Evolutionary conservation across 202 grass and related monocot genomes (phyloP), one percentile per base, ranked within the genome.

Genomic region (Zoysia matrella): DNA sequence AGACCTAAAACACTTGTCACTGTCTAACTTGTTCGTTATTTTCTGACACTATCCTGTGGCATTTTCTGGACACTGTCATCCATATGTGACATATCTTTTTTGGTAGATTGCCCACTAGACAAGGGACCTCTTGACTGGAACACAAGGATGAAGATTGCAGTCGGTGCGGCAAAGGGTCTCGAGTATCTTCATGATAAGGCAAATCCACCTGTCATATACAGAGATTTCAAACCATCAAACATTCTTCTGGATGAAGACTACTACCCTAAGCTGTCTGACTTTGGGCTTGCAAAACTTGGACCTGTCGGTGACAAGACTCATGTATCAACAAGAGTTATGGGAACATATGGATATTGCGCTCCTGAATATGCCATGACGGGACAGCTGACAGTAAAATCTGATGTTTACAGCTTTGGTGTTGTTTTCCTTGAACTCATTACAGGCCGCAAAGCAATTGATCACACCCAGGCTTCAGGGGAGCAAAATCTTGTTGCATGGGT

Each of bases 361-460:
- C 95, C 95, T 83, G 95, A 98, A 83, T 98, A 98, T 83, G 95
- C 95, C 73, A 98, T 98, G 95, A 98, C 95, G 14, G 95, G 95
- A 55, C 95, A 98, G 75, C 75, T 98, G 60, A 98, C 95, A 3
- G 83, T 95, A 47, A 98, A 98, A 82, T 98, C 95, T 63, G 95
- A 98, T 76, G 95, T 98, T 81, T 98, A 98, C 77, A 98, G 95
- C 92, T 98, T 98, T 62, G 95, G 95, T 41, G 95, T 98, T 74
- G 95, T 98, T 47, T 98, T 98, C 84, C 92, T 98, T 85, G 95
- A 98, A 89, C 88, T 98, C 8, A 90, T 98, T 69, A 95, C 95
- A n/a, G 95, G 95, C 3, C 90, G 90, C 36, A 95, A 90, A 88
- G 92, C 95, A 52, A 95, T 98, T 72, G 95, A 98, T 69, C 90